These are phyloP conservation scores for Backusella circina DNA, from an alignment of 192 early-diverging fungal genomes.

Conservation along the genomic window DNA sequence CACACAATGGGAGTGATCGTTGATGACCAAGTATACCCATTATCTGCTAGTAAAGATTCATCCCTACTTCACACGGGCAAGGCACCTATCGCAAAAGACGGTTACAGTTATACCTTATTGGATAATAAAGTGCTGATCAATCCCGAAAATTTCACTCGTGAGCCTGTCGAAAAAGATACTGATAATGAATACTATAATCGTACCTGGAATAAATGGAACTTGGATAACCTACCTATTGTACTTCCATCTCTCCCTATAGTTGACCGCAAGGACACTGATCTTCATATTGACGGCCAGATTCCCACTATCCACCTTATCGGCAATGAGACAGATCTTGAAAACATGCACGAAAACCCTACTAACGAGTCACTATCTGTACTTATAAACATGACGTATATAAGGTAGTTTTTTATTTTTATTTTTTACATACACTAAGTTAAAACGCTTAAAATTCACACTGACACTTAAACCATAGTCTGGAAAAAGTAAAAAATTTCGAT, in stretches of 20 bases:
- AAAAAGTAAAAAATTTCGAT: neutral
- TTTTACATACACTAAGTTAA: neutral
- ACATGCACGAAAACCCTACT: neutral
- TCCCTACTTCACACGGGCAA: neutral
- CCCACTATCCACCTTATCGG: neutral
- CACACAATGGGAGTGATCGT: neutral
- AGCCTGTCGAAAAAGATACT: neutral
- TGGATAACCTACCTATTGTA: neutral
- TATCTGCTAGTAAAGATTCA: neutral
- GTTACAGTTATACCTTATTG: neutral
- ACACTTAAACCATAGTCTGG: neutral
- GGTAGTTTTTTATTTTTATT: neutral
- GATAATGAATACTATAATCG: neutral
- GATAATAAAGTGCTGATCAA: neutral
- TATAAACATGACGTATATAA: slow-evolving; percentile 9
- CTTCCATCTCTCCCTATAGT: slow-evolving; percentile 6
- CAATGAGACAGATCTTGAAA: neutral
- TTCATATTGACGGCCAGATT: slow-evolving; percentile 4
- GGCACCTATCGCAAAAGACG: neutral
- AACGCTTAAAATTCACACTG: neutral
- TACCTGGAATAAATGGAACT: neutral
- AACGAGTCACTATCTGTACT: neutral
- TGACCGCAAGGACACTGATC: neutral
- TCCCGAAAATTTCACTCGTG: neutral
- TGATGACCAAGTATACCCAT: neutral